These are phyloP conservation scores for Blastobotrys apis DNA, from an alignment of 1,139 yeast species.

Conservation along the genomic window DNA sequence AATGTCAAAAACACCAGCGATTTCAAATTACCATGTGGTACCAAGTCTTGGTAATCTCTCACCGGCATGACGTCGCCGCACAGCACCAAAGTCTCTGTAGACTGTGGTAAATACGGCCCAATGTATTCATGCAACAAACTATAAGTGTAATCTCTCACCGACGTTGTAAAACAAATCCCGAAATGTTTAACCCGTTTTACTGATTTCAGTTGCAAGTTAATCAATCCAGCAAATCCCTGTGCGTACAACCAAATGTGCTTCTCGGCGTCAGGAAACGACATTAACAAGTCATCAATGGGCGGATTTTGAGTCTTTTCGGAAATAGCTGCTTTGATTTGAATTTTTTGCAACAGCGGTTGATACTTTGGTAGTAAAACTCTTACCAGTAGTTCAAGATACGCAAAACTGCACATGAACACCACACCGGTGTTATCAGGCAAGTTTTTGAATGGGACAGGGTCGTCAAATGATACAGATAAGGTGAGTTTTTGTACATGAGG, in stretches of 20 bases:
- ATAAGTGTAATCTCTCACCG: conserved; percentile 7
- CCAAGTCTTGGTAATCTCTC: background rate
- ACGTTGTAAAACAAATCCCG: conserved; percentile 8
- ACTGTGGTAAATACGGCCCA: conserved; percentile 12
- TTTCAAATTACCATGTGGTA: background rate
- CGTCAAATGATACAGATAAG: conserved; percentile 10
- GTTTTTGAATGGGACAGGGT: conserved; percentile 3
- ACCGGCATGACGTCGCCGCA: conserved; percentile 10
- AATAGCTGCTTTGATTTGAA: conserved; percentile 5
- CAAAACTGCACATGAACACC: conserved; percentile 1
- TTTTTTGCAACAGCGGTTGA: background rate
- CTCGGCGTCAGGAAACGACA: conserved; percentile 2
- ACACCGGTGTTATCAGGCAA: background rate
- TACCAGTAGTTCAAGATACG: conserved; percentile 9
- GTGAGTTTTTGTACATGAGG: conserved; percentile 3
- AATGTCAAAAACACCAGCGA: conserved; percentile 1
- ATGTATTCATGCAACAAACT: conserved; percentile 3
- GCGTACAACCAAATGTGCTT: conserved; percentile 12
- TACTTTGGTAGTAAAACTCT: conserved; percentile 6
- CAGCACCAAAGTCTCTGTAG: conserved; percentile 7
- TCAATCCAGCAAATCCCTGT: conserved; percentile 10
- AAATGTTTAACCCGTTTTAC: conserved; percentile 6
- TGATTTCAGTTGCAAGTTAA: background rate
- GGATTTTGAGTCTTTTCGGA: conserved; percentile 5
- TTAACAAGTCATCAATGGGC: conserved; percentile 4